These are phyloP conservation scores for Tetrahymena malaccensis DNA, from an alignment of 73 alveolate species.

Conservation along the genomic window DNA sequence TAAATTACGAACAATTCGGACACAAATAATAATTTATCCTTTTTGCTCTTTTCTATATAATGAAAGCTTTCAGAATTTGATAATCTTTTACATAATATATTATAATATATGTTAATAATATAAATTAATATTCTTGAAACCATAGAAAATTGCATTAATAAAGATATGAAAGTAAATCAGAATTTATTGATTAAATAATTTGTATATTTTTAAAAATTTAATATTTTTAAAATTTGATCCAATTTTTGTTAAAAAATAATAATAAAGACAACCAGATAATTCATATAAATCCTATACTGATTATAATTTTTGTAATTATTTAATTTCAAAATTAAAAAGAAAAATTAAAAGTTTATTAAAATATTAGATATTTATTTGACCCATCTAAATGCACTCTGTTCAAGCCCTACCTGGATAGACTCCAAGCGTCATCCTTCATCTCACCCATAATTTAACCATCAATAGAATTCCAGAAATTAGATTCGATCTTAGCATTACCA, in stretches of 20 bases:
- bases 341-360: too few relatives aligned
- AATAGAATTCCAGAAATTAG: slow-evolving; percentile 20
- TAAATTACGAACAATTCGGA: not conserved
- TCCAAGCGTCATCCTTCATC: slow-evolving; percentile 12
- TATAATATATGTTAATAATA: not conserved
- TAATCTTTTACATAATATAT: not conserved
- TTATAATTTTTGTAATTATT: not conserved
- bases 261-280: not conserved
- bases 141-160: not conserved
- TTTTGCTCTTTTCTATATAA: not conserved
- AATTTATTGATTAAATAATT: too few relatives aligned
- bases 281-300: not conserved
- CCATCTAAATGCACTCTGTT: not conserved
- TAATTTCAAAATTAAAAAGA: not conserved
- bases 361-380: not conserved
- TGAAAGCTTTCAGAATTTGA: not conserved
- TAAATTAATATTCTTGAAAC: not conserved
- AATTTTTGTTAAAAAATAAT: not conserved
- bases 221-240: too few relatives aligned
- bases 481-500: slow-evolving; percentile 22
- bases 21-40: not conserved
- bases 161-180: not conserved
- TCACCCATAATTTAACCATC: slow-evolving; percentile 18
- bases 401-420: not conserved
- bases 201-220: not conserved